Evolutionary conservation across 768 basidiomycete genomes (phyloP), one percentile per base, ranked within the genome.

Genomic region (Crassisporium funariophilum): DNA sequence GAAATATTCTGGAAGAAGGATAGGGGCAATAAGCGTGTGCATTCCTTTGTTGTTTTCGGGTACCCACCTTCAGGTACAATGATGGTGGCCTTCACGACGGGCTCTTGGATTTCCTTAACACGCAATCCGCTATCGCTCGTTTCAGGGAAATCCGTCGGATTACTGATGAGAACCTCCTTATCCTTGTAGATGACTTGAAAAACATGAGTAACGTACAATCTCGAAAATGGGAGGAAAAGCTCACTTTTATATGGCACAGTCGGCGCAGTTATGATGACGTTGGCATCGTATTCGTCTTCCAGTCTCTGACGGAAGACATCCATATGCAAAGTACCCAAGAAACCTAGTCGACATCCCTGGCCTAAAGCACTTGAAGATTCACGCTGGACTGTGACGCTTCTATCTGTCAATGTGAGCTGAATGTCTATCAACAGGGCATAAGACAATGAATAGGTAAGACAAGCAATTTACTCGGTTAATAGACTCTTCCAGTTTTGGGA

Each of bases 141-240:
- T 43, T 98, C 95, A 1, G 97, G 97, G 61, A 99, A 99, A 53
- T 97, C 90, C 1, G 89, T 91, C 13, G 97, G 95, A 64, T 97
- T 98, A 65, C 93, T 93, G 60, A 99, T 76, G 35, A 78, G 68
- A 17, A 75, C 73, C 52, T 82, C 79, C 12, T 67, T 75, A 40
- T 84, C 82, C 54, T 72, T 78, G 68, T 87, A 90, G 23, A 91
- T 61, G 38, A 98, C 91, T 95, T 52, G n/a, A 41, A 33, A 25
- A 37, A 27, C 44, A 34, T 44, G 33, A 47, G 47, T n/a, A n/a
- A n/a, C 44, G 39, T 20, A 22, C 35, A 41, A 23, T 35, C 43
- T 50, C 35, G 37, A 45, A 24, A 34, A 17, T 31, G 17, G 20
- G 11, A 16, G 39, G 23, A 41, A 25, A 13, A 36, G 52, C 68